A percentile compares a stretch with the other conserved stretches of the same genome.
phyloP scores from a whole-genome alignment of 495 filamentous ascomycete genomes.

The Cercophora samala region DNA sequence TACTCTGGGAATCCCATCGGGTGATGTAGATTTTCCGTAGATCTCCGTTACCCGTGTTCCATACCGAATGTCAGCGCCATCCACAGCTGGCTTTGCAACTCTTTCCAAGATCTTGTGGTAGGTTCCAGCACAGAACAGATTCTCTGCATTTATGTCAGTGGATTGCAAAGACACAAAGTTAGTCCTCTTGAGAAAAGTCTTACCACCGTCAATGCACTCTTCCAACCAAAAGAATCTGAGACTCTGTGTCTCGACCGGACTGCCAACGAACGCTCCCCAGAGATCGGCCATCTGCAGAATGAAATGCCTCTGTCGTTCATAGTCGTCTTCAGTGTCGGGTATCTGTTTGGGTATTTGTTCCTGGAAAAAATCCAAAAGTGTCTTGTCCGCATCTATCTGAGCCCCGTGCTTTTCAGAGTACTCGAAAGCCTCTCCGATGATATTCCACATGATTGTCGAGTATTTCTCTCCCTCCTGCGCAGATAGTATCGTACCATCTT shows the following conservation, averaged over 20 bases:
- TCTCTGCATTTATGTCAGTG: conserved; percentile 53
- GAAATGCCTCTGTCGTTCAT: conserved; percentile 47
- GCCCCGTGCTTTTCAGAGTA: conserved; percentile 67
- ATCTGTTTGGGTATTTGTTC: conserved; percentile 56
- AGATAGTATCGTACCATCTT: conserved; percentile 57
- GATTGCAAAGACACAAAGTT: neutral
- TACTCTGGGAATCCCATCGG: conserved; percentile 47
- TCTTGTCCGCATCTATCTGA: conserved; percentile 61
- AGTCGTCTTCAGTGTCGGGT: conserved; percentile 44
- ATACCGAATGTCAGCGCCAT: conserved; percentile 61
- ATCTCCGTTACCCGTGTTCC: conserved; percentile 41
- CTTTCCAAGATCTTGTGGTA: conserved; percentile 71
- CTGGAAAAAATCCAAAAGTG: conserved; percentile 74
- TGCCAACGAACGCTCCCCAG: conserved; percentile 90
- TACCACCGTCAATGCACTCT: conserved; percentile 86
- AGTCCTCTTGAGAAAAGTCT: conserved; percentile 29
- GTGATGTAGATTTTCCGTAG: conserved; percentile 45
- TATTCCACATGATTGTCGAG: conserved; percentile 68
- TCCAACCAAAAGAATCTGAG: conserved; percentile 94
- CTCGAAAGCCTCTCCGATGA: conserved; percentile 73
- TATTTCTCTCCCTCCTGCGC: conserved; percentile 51
- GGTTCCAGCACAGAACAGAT: conserved; percentile 82
- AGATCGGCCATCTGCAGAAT: conserved; percentile 64
- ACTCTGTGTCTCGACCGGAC: conserved; percentile 71
- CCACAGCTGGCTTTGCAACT: conserved; percentile 60